These are phyloP conservation scores for Trypethelium eluteriae DNA, from an alignment of 495 filamentous ascomycete genomes.

Conservation along the genomic window DNA sequence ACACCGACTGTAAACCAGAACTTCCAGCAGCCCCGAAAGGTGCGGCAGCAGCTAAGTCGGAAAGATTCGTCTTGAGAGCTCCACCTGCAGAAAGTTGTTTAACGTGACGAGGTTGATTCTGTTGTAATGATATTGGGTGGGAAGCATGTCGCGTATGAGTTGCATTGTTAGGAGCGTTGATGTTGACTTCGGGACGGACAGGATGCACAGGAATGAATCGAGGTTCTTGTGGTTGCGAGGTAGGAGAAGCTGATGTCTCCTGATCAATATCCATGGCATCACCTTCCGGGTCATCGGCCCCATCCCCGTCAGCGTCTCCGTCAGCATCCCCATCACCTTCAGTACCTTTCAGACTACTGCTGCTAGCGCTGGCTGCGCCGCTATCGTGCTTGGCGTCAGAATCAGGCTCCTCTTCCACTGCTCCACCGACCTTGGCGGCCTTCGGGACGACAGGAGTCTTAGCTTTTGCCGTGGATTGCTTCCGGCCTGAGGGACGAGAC, in stretches of 20 bases:
- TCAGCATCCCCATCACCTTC: conserved; percentile 1
- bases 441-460: conserved; percentile 12
- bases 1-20: conserved; percentile 49
- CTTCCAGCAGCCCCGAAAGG: conserved; percentile 54
- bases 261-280: conserved; percentile 40
- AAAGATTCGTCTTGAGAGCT: conserved; percentile 48
- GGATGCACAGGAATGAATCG: conserved; percentile 24
- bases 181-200: conserved; percentile 22
- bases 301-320: conserved; percentile 10
- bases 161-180: conserved; percentile 11
- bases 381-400: conserved; percentile 18
- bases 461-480: conserved; percentile 14
- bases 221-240: conserved; percentile 16
- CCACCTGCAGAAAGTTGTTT: conserved; percentile 31
- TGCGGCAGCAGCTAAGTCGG: conserved; percentile 57
- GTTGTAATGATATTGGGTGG: conserved; percentile 14
- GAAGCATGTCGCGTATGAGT: conserved; percentile 13
- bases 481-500: conserved; percentile 17
- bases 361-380: conserved; percentile 2
- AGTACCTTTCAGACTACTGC: background rate
- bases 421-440: background rate
- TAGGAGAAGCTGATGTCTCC: background rate
- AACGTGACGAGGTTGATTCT: conserved; percentile 29
- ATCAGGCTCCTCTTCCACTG: conserved; percentile 17
- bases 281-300: conserved; percentile 26